These are phyloP conservation scores for Erysimum cheiranthoides DNA, from an alignment of 345 rosid genomes.

Conservation along the genomic window DNA sequence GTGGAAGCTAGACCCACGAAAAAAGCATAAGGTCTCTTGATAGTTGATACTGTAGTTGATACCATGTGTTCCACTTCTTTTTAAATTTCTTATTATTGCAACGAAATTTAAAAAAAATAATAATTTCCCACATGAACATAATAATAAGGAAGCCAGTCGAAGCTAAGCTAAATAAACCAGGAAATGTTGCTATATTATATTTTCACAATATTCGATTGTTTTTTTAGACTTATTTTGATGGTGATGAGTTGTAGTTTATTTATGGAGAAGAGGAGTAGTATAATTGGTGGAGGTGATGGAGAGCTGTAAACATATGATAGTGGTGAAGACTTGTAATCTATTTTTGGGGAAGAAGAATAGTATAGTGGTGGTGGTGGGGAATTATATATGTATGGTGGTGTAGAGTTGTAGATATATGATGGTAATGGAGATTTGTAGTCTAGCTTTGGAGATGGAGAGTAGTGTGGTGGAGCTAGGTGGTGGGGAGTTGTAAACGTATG, in stretches of 20 bases:
- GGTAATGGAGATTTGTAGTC: background rate
- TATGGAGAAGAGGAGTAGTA: too few relatives aligned
- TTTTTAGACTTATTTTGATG: too few relatives aligned
- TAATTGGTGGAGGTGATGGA: too few relatives aligned
- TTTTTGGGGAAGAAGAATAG: too few relatives aligned
- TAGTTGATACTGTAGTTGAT: constrained; percentile 5
- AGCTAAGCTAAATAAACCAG: constrained; percentile 20
- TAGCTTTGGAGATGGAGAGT: background rate
- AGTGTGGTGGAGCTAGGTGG: background rate
- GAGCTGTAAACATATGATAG: too few relatives aligned
- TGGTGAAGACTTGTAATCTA: too few relatives aligned
- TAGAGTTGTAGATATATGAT: too few relatives aligned
- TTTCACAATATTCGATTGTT: background rate
- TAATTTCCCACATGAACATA: constrained; percentile 10
- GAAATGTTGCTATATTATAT: background rate
- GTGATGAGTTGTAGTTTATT: too few relatives aligned
- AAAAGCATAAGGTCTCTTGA: constrained; percentile 22
- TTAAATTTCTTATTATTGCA: background rate
- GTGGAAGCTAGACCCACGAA: constrained; percentile 40
- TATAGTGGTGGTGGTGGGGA: too few relatives aligned
- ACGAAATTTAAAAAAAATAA: background rate
- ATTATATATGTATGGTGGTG: too few relatives aligned
- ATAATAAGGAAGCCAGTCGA: constrained; percentile 21
- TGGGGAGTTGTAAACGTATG: background rate
- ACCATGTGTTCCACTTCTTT: constrained; percentile 33